Evolutionary conservation across 129 eudicot species (phyloP).

Genomic region (Saussurea involucrata): DNA sequence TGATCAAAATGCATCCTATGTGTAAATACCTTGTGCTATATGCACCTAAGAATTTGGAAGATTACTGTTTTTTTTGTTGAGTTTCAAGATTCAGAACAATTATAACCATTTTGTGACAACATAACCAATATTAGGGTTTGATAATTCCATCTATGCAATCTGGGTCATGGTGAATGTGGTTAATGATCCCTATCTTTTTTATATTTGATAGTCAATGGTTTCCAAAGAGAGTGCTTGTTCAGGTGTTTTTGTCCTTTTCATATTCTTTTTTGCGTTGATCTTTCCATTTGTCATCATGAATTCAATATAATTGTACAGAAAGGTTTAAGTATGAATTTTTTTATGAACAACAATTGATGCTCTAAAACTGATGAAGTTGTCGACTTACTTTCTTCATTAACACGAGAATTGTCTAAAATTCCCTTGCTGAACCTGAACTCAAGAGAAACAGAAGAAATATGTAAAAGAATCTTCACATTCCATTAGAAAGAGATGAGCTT

Average conservation of each 20-base stretch:
- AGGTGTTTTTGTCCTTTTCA: background rate
- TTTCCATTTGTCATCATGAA: background rate
- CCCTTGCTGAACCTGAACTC: slow-evolving; percentile 41
- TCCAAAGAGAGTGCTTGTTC: background rate
- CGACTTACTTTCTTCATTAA: slow-evolving; percentile 7
- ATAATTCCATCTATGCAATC: background rate
- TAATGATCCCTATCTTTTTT: background rate
- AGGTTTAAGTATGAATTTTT: background rate
- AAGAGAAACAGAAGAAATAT: background rate
- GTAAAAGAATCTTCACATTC: background rate
- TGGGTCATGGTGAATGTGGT: background rate
- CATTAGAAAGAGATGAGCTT: background rate
- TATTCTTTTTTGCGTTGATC: too few relatives aligned
- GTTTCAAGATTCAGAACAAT: background rate
- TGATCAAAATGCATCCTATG: background rate
- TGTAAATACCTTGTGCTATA: background rate
- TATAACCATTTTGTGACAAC: background rate
- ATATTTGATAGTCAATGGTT: background rate
- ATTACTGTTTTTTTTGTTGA: too few relatives aligned
- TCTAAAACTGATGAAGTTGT: background rate
- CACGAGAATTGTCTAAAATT: slow-evolving; percentile 3
- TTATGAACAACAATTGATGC: background rate
- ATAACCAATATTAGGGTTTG: background rate
- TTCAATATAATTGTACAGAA: too few relatives aligned
- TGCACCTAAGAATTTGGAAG: background rate